A percentile compares a stretch with the other conserved stretches of the same genome.
Conservation (phyloP, 2,329 filamentous ascomycete species). For the Penicillium digitatum region DNA sequence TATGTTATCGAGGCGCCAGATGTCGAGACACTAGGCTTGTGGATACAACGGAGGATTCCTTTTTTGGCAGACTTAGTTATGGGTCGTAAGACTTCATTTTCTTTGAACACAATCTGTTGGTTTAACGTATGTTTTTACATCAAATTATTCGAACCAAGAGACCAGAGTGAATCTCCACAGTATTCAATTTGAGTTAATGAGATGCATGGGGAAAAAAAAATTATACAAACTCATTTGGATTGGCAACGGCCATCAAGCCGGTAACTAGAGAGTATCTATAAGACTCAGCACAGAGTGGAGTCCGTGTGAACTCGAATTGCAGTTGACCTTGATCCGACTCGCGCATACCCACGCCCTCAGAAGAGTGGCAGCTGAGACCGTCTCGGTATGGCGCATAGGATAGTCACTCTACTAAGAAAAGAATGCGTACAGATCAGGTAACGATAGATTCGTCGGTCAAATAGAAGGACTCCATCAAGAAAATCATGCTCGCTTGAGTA, state of each 20-base stretch:
- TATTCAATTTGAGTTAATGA: neutral
- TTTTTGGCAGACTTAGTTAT: neutral
- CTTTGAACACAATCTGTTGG: too few species aligned
- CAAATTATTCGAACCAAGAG: neutral
- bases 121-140: too few species aligned
- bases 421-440: neutral
- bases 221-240: too few species aligned
- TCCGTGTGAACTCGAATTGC: too few species aligned
- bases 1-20: neutral
- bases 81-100: neutral
- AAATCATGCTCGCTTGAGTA: slow-evolving; percentile 4
- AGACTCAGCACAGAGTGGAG: too few species aligned
- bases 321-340: neutral
- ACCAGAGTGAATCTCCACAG: neutral
- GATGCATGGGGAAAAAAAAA: neutral
- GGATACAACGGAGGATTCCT: neutral
- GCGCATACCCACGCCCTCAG: neutral
- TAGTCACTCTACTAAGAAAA: neutral
- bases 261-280: too few species aligned
- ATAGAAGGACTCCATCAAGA: neutral
- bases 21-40: neutral
- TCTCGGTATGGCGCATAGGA: neutral
- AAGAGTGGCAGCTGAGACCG: neutral
- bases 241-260: neutral
- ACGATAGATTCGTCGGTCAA: neutral